These are phyloP conservation scores for Fusarium longipes DNA, from an alignment of 2,329 filamentous ascomycete species.

Conservation along the genomic window DNA sequence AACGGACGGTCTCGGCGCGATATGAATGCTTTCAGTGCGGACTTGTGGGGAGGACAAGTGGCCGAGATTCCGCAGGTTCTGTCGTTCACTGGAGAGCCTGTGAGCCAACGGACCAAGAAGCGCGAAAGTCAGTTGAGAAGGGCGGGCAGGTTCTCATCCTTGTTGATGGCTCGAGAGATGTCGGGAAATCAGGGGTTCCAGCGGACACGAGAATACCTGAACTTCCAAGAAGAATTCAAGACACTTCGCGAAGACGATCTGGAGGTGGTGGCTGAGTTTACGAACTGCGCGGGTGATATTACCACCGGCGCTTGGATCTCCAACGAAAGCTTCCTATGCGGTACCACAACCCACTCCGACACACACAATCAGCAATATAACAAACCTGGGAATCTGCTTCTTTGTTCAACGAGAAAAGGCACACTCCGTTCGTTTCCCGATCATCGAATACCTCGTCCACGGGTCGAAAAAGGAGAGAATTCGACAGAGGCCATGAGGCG, in stretches of 20 bases:
- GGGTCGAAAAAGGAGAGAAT: constrained; percentile 66
- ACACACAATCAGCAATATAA: constrained; percentile 74
- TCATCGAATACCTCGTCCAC: constrained; percentile 66
- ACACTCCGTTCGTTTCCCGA: constrained; percentile 64
- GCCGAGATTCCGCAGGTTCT: constrained; percentile 38
- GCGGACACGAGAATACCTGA: constrained; percentile 54
- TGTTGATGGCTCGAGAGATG: constrained; percentile 63
- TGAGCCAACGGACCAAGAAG: constrained; percentile 21
- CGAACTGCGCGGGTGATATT: constrained; percentile 71
- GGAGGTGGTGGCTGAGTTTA: constrained; percentile 65
- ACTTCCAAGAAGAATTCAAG: constrained; percentile 59
- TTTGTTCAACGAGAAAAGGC: constrained; percentile 61
- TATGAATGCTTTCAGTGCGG: constrained; percentile 35
- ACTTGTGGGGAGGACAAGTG: constrained; percentile 44
- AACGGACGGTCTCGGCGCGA: constrained; percentile 11
- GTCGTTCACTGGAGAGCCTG: constrained; percentile 37
- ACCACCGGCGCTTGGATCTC: constrained; percentile 68
- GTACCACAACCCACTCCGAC: constrained; percentile 72
- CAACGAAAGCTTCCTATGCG: constrained; percentile 66
- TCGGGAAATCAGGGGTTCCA: constrained; percentile 58
- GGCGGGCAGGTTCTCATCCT: constrained; percentile 49
- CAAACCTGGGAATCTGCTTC: constrained; percentile 69
- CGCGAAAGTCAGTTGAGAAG: constrained; percentile 22
- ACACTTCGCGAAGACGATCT: constrained; percentile 64
- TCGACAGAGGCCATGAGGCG: constrained; percentile 66